Base-by-base conservation (phyloP, 441 rosid genomes). In the Biscutella laevigata region DNA sequence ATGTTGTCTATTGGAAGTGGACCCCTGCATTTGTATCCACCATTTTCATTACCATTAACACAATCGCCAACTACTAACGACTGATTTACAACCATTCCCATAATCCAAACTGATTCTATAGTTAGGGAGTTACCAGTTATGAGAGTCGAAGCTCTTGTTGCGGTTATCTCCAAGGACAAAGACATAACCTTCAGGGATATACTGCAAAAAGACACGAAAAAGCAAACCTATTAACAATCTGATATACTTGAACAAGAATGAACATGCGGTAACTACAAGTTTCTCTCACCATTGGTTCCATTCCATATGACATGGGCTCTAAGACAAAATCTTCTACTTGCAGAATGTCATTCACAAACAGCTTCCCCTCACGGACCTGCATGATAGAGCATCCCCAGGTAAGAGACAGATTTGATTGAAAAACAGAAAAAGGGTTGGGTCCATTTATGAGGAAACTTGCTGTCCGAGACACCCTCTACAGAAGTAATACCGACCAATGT, bases 111-210 rank as follows among this genome's bases (percentile, higher is more conserved):
- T 20, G 22, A 49, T 30, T 15, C 8, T 22, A 10, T 10, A 54
- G 21, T n/a, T 36, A 38, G 43, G 49, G 22, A 67, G 37, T 71
- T 74, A 83, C 86, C 86, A 80, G 74, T 74, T 24, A 56, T 76
- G 84, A 41, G 90, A 83, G 61, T 80, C 82, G 5, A 74, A 74
- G 51, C 90, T 83, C 35, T 77, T 72, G 53, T 83, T 83, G 40
- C 82, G 81, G 49, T 83, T 83, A 67, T 83, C 90, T 39, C 90
- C 82, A 61, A 80, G 42, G 14, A 83, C 90, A 57, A 76, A 83
- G 24, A 83, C 84, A 59, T 50, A 47, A 19, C 77, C 90, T 37
- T 72, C 62, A 2, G 86, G 84, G 34, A 83, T 76, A 66, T 50
- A 33, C 90, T 83, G 73, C 67, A 71, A 26, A 60, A 15, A 21